Conservation (phyloP, 345 rosid genomes). For the Hevea brasiliensis region DNA sequence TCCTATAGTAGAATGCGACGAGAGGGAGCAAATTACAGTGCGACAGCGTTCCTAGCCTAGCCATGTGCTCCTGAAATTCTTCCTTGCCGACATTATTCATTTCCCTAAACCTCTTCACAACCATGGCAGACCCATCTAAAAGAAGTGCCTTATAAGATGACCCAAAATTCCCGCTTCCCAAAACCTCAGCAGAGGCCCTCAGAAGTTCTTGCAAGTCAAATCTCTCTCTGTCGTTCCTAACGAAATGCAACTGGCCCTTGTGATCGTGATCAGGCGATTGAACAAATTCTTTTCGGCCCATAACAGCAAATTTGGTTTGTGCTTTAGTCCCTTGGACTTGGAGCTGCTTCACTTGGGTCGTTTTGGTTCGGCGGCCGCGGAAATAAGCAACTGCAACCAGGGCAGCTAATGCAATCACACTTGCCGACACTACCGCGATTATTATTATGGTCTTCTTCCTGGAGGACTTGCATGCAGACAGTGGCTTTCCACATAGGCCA, state of each 20-base stretch:
- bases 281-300: slow-evolving; percentile 20
- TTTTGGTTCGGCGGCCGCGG: slow-evolving; percentile 16
- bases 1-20: slow-evolving; percentile 64
- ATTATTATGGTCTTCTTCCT: slow-evolving; percentile 36
- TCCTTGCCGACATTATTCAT: slow-evolving; percentile 58
- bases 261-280: slow-evolving; percentile 19
- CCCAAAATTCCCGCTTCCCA: slow-evolving; percentile 78
- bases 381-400: slow-evolving; percentile 7
- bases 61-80: slow-evolving; percentile 71
- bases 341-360: slow-evolving; percentile 24
- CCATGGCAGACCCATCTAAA: slow-evolving; percentile 54
- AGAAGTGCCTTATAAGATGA: slow-evolving; percentile 79
- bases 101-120: slow-evolving; percentile 72
- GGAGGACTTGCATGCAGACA: slow-evolving; percentile 48
- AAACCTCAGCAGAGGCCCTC: slow-evolving; percentile 71
- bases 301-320: slow-evolving; percentile 24
- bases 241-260: slow-evolving; percentile 50
- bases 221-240: slow-evolving; percentile 46
- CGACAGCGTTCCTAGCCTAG: slow-evolving; percentile 57
- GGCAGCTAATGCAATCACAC: slow-evolving; percentile 25
- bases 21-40: slow-evolving; percentile 75
- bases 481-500: slow-evolving; percentile 68
- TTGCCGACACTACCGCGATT: slow-evolving; percentile 26
- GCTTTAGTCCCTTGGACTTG: slow-evolving; percentile 27
- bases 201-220: slow-evolving; percentile 79